phyloP scores from a whole-genome alignment of 2,329 filamentous ascomycete genomes.

The Pyrenophora seminiperda region DNA sequence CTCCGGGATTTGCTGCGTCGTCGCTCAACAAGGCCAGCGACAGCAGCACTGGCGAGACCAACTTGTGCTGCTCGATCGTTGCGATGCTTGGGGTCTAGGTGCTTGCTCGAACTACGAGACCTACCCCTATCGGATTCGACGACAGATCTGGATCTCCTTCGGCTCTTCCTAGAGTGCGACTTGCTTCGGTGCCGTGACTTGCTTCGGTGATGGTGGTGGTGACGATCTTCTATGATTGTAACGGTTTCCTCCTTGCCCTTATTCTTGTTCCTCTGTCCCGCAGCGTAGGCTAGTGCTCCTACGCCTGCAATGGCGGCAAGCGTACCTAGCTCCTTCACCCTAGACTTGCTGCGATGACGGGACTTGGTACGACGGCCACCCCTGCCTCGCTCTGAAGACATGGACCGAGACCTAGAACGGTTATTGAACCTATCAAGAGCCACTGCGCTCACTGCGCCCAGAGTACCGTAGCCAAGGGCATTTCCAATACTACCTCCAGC shows the following conservation, averaged over 20 bases:
- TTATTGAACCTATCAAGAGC: slow-evolving; percentile 58
- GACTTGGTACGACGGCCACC: slow-evolving; percentile 32
- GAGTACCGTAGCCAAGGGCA: slow-evolving; percentile 63
- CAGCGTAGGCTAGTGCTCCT: slow-evolving; percentile 62
- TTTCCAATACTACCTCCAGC: slow-evolving; percentile 58
- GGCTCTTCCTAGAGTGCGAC: slow-evolving; percentile 50
- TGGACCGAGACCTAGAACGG: slow-evolving; percentile 54
- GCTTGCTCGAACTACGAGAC: slow-evolving; percentile 52
- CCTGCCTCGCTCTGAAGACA: slow-evolving; percentile 41
- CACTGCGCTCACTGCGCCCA: slow-evolving; percentile 66
- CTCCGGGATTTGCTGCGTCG: slow-evolving; percentile 63
- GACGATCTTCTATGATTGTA: slow-evolving; percentile 50
- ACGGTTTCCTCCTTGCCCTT: slow-evolving; percentile 47
- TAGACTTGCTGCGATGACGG: slow-evolving; percentile 45
- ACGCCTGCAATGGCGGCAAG: slow-evolving; percentile 65
- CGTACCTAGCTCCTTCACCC: slow-evolving; percentile 60
- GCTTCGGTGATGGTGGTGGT: slow-evolving; percentile 45
- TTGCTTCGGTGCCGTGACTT: slow-evolving; percentile 26
- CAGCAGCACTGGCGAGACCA: slow-evolving; percentile 65
- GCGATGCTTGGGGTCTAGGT: slow-evolving; percentile 56
- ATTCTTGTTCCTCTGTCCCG: slow-evolving; percentile 55
- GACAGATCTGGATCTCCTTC: slow-evolving; percentile 42
- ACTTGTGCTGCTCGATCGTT: slow-evolving; percentile 66
- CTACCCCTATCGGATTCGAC: slow-evolving; percentile 31
- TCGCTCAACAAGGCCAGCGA: slow-evolving; percentile 64